Base-by-base conservation (phyloP, 495 filamentous ascomycete species). In the Alectoria sarmentosa region DNA sequence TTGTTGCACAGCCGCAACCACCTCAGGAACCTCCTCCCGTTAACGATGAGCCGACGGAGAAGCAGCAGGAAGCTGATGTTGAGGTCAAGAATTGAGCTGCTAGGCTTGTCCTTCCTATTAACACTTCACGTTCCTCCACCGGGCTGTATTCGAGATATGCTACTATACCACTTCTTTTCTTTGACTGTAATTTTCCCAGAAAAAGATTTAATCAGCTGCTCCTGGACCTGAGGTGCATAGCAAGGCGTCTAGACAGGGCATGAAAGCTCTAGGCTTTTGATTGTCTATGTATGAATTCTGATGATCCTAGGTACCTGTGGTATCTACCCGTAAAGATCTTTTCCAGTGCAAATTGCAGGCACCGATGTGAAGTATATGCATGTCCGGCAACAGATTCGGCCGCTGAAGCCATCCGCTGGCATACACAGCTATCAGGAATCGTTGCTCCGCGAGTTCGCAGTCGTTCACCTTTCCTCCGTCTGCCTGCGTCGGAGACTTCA, bases 181-280 rank as follows among this genome's bases (percentile, higher is more conserved):
- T 1, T 26, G 36, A 41, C 15, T 58, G 52, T 58, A 17, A 46
- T 64, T 64, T 64, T 52, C 54, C 32, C 11, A 64, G 36, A 36
- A n/a, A 4, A 36, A n/a, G 11, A n/a, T 21, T 64, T 26, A 1
- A 26, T 21, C 13, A 26, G 52, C 26, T 4, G 30, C 9, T 39
- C 23, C 54, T 57, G 52, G 4, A n/a, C 15, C 52, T 10, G 28
- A 34, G 1, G 21, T n/a, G 52, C 52, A 55, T 55, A 64, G 62
- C 62, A 64, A 48, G 62, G 62, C 62, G 62, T 58, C 48, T 32
- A 56, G 15, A 64, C 17, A 30, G 39, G 15, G 38, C 39, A 38
- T 5, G 62, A 9, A 42, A 13, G 21, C 21, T 63, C 34, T 34
- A 57, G 23, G 48, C 48, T 56, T 26, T n/a, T 44, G 49, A n/a